Base-by-base conservation (phyloP, 139 green algal genomes). In the Tetradesmus obliquus region DNA sequence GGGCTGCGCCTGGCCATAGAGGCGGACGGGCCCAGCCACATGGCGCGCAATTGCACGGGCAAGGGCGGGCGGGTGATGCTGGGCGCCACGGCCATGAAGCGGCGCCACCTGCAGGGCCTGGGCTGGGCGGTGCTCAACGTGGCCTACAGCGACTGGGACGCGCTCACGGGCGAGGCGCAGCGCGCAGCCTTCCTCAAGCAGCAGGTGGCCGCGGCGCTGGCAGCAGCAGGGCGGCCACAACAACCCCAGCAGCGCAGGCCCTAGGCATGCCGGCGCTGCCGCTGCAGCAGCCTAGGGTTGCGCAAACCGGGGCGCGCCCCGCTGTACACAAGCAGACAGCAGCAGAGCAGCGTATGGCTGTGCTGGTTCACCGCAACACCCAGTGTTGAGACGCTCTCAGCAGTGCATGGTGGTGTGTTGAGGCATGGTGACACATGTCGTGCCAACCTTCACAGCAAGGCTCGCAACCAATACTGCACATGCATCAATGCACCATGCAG, bases 21-120 rank as follows among this genome's bases (percentile, higher is more conserved):
- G 86, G 95, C 94, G n/a, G 95, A 96, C 72, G 95, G 95, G 1
- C 95, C 95, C 79, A 93, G 93, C 9, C 95, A 96, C 90, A 87
- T 94, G 53, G 91, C 91, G 6, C 94, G 95, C 88, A 96, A 71
- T 3, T 66, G 60, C 0, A 88, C 87, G 3, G 58, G 45, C 20
- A 88, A 51, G 15, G 66, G 32, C 10, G 7, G 57, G 2, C 58
- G 24, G 7, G 80, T 57, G 22, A 60, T 92, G 79, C 90, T 95
- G 74, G 95, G 95, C 2, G 87, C 92, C 51, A 96, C 95, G 0
- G 84, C 85, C 54, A 94, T 96, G 92, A 96, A 96, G 92, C 79
- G 91, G 1, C 92, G 93, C 54, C 95, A 96, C 90, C 88, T 96
- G 88, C 62, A 92, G 79, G 22, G 24, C 4, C n/a, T 95, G 87